phyloP scores from a whole-genome alignment of 352 stramenopile genomes.

The Peronospora tabacina region DNA sequence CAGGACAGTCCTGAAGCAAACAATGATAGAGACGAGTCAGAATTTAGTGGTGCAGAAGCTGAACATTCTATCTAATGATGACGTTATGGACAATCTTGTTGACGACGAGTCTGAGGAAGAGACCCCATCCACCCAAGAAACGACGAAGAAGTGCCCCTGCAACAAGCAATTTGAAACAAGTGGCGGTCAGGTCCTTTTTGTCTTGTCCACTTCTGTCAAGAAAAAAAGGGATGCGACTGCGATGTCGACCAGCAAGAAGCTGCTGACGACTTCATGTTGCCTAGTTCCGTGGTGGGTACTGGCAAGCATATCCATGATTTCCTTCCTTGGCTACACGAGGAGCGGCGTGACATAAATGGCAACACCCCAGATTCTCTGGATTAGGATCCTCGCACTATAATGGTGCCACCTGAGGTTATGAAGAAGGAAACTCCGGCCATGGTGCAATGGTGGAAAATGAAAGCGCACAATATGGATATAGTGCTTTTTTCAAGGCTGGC shows the following conservation, averaged over 20 bases:
- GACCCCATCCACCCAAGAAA: constrained; percentile 30
- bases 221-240: constrained; percentile 23
- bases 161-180: constrained; percentile 24
- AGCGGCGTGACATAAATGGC: constrained; percentile 85
- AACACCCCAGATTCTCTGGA: constrained; percentile 73
- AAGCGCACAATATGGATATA: constrained; percentile 95
- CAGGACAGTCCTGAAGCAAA: constrained; percentile 25
- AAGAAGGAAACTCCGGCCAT: constrained; percentile 92
- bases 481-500: constrained; percentile 99
- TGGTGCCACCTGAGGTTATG: constrained; percentile 82
- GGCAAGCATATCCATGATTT: constrained; percentile 88
- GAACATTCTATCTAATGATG: constrained; percentile 39
- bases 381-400: constrained; percentile 91
- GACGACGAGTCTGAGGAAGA: constrained; percentile 43
- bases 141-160: constrained; percentile 31
- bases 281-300: constrained; percentile 41
- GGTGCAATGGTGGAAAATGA: constrained; percentile 98
- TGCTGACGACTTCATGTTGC: constrained; percentile 14
- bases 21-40: constrained; percentile 45
- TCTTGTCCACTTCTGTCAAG: constrained; percentile 26
- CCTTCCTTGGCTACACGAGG: constrained; percentile 83
- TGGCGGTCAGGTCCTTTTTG: constrained; percentile 28
- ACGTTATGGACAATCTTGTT: constrained; percentile 35
- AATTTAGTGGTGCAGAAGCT: constrained; percentile 51
- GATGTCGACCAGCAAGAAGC: constrained; percentile 22